Evolutionary conservation across 306 rosid species (phyloP), one percentile per base, ranked within the genome.

Genomic region (Inga laurina): DNA sequence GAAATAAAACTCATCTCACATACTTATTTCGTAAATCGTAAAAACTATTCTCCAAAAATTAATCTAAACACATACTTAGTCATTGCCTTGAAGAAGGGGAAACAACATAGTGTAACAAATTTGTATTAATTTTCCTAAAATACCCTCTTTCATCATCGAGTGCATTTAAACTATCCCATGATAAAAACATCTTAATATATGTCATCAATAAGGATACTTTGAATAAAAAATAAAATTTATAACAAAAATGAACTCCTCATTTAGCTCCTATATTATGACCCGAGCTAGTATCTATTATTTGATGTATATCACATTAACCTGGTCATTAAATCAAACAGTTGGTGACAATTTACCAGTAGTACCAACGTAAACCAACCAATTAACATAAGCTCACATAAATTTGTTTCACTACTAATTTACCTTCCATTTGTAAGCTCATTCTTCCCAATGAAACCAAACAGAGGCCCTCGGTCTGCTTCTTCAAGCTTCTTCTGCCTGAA

Each of bases 401-500:
- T 51, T 14, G 71, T 72, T 37, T 3, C 7, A 21, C n/a, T 32
- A 73, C 83, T 11, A 74, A 75, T 30, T 24, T 88, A 96, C 99
- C 99, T 96, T 73, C 99, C 99, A 86, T 96, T 96, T 75, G 65
- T 62, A 78, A 96, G 92, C 85, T 96, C 99, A 83, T 93, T 96
- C 88, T 89, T 93, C 52, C 90, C 98, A 81, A 96, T 82, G 84
- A 90, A 96, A 34, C 99, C 99, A 90, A 96, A 91, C 62, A 88
- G 79, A 10, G 99, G 99, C 30, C 93, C 98, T 74, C 87, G 98
- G 80, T 77, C 66, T 11, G 97, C 94, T 35, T 84, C 93, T 51
- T 93, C 97, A 84, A 93, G 93, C 91, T 93, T 93, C 97, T 92
- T 93, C 93, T 87, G 83, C 88, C 90, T 93, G 80, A 96, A 96